A percentile compares a stretch with the other conserved stretches of the same genome.
These are phyloP conservation scores for Tolypocladium tundrense DNA, from an alignment of 2,329 filamentous ascomycete genomes.

Conservation along the genomic window DNA sequence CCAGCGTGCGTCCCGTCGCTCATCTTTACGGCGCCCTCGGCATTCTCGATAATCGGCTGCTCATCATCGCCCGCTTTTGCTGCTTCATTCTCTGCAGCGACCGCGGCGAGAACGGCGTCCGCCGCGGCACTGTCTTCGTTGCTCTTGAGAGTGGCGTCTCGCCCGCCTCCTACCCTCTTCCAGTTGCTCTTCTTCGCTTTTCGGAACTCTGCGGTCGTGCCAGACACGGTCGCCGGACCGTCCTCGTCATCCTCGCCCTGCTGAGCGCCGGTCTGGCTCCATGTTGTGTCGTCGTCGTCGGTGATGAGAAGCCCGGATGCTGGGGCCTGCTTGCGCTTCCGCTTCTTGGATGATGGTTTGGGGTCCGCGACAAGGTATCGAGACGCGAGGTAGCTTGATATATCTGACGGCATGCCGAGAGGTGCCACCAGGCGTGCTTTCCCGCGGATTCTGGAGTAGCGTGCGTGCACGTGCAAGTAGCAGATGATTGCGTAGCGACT, in stretches of 20 bases:
- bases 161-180: slow-evolving; percentile 54
- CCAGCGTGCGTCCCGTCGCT: slow-evolving; percentile 81
- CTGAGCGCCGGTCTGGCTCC: slow-evolving; percentile 28
- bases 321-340: slow-evolving; percentile 47
- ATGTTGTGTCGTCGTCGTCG: slow-evolving; percentile 51
- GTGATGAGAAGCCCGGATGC: slow-evolving; percentile 50
- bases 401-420: slow-evolving; percentile 41
- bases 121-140: slow-evolving; percentile 44
- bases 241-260: slow-evolving; percentile 46
- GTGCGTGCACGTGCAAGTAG: not conserved
- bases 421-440: not conserved
- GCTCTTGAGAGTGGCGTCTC: slow-evolving; percentile 11
- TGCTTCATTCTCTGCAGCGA: slow-evolving; percentile 55
- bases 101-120: slow-evolving; percentile 66
- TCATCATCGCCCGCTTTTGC: slow-evolving; percentile 37
- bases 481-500: not conserved
- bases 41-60: slow-evolving; percentile 33
- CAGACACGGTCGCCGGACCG: slow-evolving; percentile 35
- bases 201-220: slow-evolving; percentile 53
- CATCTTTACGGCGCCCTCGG: slow-evolving; percentile 54
- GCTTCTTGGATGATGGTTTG: slow-evolving; percentile 47
- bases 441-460: not conserved
- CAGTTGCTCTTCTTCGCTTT: slow-evolving; percentile 70
- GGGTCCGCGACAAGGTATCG: slow-evolving; percentile 66
- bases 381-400: slow-evolving; percentile 80